These are phyloP conservation scores for Filobasidium wieringae DNA, from an alignment of 768 basidiomycete genomes.

Conservation along the genomic window DNA sequence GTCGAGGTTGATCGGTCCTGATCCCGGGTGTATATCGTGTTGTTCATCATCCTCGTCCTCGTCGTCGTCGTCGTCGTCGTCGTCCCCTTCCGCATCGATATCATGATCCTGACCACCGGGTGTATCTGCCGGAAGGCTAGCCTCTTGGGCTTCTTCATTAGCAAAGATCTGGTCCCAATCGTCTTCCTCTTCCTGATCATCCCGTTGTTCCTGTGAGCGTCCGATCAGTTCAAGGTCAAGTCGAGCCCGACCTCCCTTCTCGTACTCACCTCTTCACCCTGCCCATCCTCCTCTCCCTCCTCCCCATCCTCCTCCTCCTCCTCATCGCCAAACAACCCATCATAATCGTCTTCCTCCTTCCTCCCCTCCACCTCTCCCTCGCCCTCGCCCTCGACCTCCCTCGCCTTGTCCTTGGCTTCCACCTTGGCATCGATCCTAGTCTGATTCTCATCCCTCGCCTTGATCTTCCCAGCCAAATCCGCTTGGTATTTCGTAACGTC, in stretches of 20 bases:
- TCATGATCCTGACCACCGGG: neutral
- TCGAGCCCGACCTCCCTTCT: neutral
- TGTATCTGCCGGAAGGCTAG: neutral
- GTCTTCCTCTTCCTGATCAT: neutral
- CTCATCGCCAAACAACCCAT: neutral
- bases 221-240: neutral
- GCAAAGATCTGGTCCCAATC: neutral
- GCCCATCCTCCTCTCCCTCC: conserved; percentile 1
- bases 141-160: neutral
- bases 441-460: conserved; percentile 8
- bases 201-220: neutral
- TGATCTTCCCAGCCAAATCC: conserved; percentile 3
- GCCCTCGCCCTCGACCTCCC: neutral
- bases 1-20: neutral
- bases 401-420: conserved; percentile 6
- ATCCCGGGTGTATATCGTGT: neutral
- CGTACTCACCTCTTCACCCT: conserved; percentile 4
- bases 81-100: neutral
- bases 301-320: conserved; percentile 11
- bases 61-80: neutral
- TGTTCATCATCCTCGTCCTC: neutral
- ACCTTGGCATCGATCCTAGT: conserved; percentile 6
- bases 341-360: neutral
- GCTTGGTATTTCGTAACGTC: neutral
- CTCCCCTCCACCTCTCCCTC: conserved; percentile 1